Conservation (phyloP, 2,329 filamentous ascomycete genomes). For the Calonectria multiphialidica region DNA sequence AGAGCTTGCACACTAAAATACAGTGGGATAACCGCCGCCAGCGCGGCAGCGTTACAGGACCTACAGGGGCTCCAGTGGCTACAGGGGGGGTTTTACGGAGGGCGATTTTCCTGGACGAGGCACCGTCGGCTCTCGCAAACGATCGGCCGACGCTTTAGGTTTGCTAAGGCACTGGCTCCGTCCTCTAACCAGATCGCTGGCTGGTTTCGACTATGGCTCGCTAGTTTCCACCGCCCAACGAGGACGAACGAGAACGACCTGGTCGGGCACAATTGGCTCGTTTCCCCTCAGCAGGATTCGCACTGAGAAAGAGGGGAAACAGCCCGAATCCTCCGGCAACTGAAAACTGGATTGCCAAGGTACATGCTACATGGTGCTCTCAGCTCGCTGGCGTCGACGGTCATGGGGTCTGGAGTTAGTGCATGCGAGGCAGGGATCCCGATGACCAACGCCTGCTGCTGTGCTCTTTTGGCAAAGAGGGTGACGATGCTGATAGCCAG, state of each 20-base stretch:
- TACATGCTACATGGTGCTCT: not conserved
- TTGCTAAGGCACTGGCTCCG: not conserved
- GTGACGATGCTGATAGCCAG: not conserved
- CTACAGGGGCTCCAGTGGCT: too few species aligned
- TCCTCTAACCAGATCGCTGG: not conserved
- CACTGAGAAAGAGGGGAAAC: not conserved
- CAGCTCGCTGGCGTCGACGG: not conserved
- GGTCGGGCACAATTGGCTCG: not conserved
- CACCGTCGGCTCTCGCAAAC: not conserved
- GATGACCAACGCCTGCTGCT: not conserved
- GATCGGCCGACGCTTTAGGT: not conserved
- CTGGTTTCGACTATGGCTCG: not conserved
- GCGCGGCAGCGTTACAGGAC: not conserved
- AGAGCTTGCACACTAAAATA: not conserved
- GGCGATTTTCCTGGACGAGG: not conserved
- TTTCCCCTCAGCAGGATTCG: not conserved
- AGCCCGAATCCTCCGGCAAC: not conserved
- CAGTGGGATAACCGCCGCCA: constrained; percentile 15
- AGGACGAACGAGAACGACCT: too few species aligned
- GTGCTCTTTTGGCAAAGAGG: constrained; percentile 1
- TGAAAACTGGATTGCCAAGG: constrained; percentile 2
- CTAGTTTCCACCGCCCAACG: not conserved
- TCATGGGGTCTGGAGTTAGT: constrained; percentile 17
- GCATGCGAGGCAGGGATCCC: constrained; percentile 13
- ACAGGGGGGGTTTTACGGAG: not conserved